These are phyloP conservation scores for Ceratocystis papillata DNA, from an alignment of 2,329 filamentous ascomycete species.

Conservation along the genomic window DNA sequence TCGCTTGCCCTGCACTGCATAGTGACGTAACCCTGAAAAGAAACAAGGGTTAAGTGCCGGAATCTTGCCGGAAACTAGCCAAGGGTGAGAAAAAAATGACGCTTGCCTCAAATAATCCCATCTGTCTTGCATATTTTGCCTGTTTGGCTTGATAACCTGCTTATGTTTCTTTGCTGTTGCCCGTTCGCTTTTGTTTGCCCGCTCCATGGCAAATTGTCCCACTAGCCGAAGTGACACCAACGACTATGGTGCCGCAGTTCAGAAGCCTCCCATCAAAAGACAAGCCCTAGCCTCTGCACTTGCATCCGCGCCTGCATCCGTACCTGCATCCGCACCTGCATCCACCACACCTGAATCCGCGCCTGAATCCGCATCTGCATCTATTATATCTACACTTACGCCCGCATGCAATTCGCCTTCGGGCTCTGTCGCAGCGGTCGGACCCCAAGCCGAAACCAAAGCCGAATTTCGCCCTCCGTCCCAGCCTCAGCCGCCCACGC, in stretches of 20 bases:
- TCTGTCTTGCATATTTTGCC: constrained; percentile 11
- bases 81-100: not conserved
- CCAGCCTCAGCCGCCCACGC: not conserved
- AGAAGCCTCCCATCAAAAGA: not conserved
- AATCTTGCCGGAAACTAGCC: constrained; percentile 5
- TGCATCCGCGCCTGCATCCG: not conserved
- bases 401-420: not conserved
- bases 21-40: not conserved
- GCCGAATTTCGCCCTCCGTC: not conserved
- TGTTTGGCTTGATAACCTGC: constrained; percentile 1
- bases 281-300: not conserved
- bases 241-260: too few relatives aligned
- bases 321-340: not conserved
- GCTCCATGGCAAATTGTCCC: constrained; percentile 11
- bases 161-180: not conserved
- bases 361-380: not conserved
- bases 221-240: not conserved
- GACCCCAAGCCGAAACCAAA: not conserved
- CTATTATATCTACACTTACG: not conserved
- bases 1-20: not conserved
- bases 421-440: not conserved
- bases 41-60: constrained; percentile 4
- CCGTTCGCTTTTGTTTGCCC: not conserved
- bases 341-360: not conserved
- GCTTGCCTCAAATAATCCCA: not conserved